Evolutionary conservation across 2,329 filamentous ascomycete species (phyloP).

Genomic region (Aspergillus sp.): DNA sequence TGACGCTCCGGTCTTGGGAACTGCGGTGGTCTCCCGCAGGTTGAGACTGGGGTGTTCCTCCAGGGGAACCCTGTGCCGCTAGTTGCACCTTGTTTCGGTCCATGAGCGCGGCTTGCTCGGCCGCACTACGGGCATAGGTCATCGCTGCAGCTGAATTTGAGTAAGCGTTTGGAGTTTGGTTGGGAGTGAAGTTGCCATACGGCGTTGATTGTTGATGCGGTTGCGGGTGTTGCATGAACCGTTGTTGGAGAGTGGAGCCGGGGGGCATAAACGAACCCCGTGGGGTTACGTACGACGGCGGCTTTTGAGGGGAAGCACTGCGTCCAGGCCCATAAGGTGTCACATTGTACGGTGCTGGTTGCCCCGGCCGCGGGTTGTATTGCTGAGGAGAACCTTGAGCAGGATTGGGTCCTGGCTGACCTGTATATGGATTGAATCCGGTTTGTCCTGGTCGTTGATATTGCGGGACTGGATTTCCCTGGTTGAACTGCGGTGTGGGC

Average conservation of each 20-base stretch:
- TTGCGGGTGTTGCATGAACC: constrained; percentile 31
- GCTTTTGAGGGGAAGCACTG: constrained; percentile 36
- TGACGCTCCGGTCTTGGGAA: constrained; percentile 37
- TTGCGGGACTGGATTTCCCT: constrained; percentile 34
- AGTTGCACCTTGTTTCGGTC: constrained; percentile 40
- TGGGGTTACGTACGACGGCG: constrained; percentile 30
- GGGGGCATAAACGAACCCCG: constrained; percentile 38
- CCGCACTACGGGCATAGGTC: constrained; percentile 39
- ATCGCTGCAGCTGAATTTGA: constrained; percentile 36
- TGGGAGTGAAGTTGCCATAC: constrained; percentile 30
- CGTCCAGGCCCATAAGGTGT: constrained; percentile 24
- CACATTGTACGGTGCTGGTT: constrained; percentile 31
- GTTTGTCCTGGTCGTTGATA: constrained; percentile 42
- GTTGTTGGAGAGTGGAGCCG: constrained; percentile 30
- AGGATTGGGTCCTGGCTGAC: constrained; percentile 28
- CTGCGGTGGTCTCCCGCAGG: constrained; percentile 21
- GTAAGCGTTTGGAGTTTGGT: constrained; percentile 31
- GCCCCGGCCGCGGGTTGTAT: constrained; percentile 36
- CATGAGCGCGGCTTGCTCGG: constrained; percentile 41
- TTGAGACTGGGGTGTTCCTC: constrained; percentile 30
- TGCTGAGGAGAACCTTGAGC: constrained; percentile 36
- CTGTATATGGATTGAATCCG: constrained; percentile 33
- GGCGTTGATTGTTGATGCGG: constrained; percentile 23
- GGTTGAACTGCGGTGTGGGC: constrained; percentile 33
- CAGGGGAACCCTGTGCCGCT: constrained; percentile 28